A percentile compares a stretch with the other conserved stretches of the same genome.
These are phyloP conservation scores for Tympanopsis confertula DNA, from an alignment of 2,329 filamentous ascomycete species.

Conservation along the genomic window DNA sequence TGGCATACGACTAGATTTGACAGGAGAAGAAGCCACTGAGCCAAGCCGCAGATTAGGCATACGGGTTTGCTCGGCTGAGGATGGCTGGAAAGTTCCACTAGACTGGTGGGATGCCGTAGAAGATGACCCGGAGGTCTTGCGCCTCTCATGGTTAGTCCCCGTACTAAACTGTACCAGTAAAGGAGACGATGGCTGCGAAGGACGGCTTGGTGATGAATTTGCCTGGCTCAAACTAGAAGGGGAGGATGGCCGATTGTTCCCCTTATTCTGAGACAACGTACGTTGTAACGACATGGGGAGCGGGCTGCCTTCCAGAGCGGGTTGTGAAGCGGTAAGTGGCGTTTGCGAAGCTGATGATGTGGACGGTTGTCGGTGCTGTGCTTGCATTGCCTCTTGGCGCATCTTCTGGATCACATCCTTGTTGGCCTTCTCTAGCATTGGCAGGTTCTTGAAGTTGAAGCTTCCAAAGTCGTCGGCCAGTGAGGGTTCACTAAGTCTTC, in stretches of 20 bases:
- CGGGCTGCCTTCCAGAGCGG: slow-evolving; percentile 74
- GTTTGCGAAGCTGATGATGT: slow-evolving; percentile 9
- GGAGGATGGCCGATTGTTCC: slow-evolving; percentile 67
- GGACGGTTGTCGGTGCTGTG: slow-evolving; percentile 38
- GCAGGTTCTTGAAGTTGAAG: slow-evolving; percentile 94
- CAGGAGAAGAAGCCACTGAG: too few relatives aligned
- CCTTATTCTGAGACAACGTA: slow-evolving; percentile 73
- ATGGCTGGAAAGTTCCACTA: slow-evolving; percentile 14
- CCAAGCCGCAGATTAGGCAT: slow-evolving; percentile 19
- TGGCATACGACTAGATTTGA: slow-evolving; percentile 25
- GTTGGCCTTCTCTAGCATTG: slow-evolving; percentile 92
- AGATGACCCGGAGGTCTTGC: slow-evolving; percentile 85
- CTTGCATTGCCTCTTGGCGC: slow-evolving; percentile 74
- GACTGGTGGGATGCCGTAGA: slow-evolving; percentile 75
- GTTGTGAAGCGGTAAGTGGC: slow-evolving; percentile 27
- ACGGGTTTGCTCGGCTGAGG: slow-evolving; percentile 1
- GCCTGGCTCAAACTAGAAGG: slow-evolving; percentile 70
- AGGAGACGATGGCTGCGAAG: slow-evolving; percentile 75
- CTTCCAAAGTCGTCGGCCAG: slow-evolving; percentile 86
- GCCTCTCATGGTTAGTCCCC: slow-evolving; percentile 67
- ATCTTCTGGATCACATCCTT: slow-evolving; percentile 98
- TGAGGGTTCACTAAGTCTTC: slow-evolving; percentile 82
- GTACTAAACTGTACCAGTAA: slow-evolving; percentile 95
- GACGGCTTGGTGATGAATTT: slow-evolving; percentile 77
- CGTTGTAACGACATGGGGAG: slow-evolving; percentile 70